Base-by-base conservation (phyloP, 2,329 filamentous ascomycete genomes). In the Epicoccum nigrum region DNA sequence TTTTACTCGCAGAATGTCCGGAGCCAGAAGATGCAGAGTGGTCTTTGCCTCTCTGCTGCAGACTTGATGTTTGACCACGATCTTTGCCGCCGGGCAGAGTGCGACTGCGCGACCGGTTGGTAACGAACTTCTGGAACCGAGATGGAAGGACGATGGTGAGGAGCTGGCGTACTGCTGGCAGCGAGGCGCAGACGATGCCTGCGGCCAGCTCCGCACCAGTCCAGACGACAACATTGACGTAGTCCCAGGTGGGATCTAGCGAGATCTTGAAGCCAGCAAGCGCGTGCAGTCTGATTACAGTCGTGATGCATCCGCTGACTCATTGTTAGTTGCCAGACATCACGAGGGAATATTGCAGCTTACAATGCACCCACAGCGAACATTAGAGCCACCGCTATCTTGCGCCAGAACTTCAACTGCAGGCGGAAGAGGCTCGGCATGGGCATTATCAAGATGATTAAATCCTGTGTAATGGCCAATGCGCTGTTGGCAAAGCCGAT, bases 161-260 rank as follows among this genome's bases (percentile, higher is more conserved):
- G 0, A 69, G 51, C 16, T 67, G 43, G 2, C 66, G 63, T 6
- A 65, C 54, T 1, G 66, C 54, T 1, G 66, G 65, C 2, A 68
- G 54, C 3, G 58, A 67, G 21, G 64, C 59, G 34, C 63, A 68
- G 3, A 60, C 44, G 7, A 64, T 63, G 0, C 58, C 58, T 23
- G 62, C 51, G 3, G 53, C 58, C 9, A 68, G 61, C 33, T 69
- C 66, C 2, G 66, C 43, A 9, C 56, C 63, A 4, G 66, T 68
- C 63, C 64, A 69, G 4, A 65, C 55, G 1, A 55, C 57, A 7
- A 63, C 51, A 4, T 58, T 47, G 0, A 60, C 56, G 28, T 68
- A 67, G 35, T 66, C 60, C 64, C 61, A 68, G 2, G 66, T 68
- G 16, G 64, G 59, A 16, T 69, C 65, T 16, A 64, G 50, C 2